phyloP scores from a whole-genome alignment of 257 asterid species.

The Cinchona pubescens region DNA sequence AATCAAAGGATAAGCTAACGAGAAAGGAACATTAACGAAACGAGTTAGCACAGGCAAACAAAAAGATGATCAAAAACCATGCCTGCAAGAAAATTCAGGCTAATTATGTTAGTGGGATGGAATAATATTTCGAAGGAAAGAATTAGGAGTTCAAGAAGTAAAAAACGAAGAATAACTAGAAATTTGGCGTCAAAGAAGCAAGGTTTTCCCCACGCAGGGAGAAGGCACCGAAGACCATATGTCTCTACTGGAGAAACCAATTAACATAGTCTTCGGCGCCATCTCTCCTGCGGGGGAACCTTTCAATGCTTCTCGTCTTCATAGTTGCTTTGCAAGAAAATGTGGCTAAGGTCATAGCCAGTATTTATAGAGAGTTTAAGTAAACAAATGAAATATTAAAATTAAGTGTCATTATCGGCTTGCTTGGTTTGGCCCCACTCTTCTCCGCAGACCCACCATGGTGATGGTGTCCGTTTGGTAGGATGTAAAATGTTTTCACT shows the following conservation, averaged over 20 bases:
- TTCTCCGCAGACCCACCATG: too few species aligned
- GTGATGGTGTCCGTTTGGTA: too few species aligned
- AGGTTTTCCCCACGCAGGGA: slow-evolving; percentile 11
- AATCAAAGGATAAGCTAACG: background rate
- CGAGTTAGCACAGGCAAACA: background rate
- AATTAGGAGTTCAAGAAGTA: too few species aligned
- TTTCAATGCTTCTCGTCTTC: background rate
- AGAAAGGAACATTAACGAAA: background rate
- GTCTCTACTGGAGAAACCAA: background rate
- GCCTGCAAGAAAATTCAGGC: background rate
- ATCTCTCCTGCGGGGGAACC: slow-evolving; percentile 31
- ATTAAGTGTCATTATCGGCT: too few species aligned
- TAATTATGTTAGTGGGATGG: background rate
- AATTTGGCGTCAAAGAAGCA: background rate
- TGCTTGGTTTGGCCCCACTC: too few species aligned
- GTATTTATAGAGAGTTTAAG: background rate
- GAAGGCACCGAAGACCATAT: slow-evolving; percentile 6
- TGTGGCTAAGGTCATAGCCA: background rate
- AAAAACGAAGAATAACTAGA: background rate
- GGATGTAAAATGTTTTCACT: too few species aligned
- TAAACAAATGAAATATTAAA: background rate
- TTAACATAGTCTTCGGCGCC: slow-evolving; percentile 7
- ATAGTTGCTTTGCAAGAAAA: background rate
- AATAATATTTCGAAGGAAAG: too few species aligned
- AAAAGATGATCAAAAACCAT: background rate